Conservation (phyloP, 495 filamentous ascomycete genomes). For the Neurospora terricola region DNA sequence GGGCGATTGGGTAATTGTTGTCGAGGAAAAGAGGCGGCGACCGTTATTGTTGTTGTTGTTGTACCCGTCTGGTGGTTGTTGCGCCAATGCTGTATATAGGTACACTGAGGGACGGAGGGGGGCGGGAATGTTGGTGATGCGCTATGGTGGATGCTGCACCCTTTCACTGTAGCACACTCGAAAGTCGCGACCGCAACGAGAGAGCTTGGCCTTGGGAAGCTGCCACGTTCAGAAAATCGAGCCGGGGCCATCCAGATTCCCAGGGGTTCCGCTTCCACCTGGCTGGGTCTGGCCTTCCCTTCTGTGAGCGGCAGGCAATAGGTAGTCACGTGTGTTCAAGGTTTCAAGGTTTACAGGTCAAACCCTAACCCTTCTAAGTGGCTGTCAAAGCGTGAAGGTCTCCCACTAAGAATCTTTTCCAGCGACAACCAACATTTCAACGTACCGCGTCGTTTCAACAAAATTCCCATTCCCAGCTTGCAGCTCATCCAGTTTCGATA, state of each 20-base stretch:
- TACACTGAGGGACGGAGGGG: not conserved
- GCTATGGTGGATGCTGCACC: not conserved
- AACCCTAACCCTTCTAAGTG: not conserved
- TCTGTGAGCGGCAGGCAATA: not conserved
- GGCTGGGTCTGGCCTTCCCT: not conserved
- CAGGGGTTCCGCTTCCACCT: conserved; percentile 5
- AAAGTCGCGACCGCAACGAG: not conserved
- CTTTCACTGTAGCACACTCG: not conserved
- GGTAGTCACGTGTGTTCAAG: not conserved
- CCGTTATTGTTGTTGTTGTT: not conserved
- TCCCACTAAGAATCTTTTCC: not conserved
- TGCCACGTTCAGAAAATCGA: conserved; percentile 38
- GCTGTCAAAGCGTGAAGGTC: not conserved
- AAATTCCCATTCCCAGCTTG: not conserved
- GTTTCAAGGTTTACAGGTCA: not conserved
- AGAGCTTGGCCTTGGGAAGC: conserved; percentile 18
- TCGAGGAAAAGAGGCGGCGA: not conserved
- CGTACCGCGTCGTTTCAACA: not conserved
- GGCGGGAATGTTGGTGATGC: not conserved
- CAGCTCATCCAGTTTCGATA: not conserved
- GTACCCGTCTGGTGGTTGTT: not conserved
- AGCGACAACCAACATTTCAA: not conserved
- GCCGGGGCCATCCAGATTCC: conserved; percentile 1
- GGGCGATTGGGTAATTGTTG: not conserved
- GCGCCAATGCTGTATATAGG: not conserved